Conservation (phyloP, 805 yeast genomes). For the Kodamaea hsintzibuensis region DNA sequence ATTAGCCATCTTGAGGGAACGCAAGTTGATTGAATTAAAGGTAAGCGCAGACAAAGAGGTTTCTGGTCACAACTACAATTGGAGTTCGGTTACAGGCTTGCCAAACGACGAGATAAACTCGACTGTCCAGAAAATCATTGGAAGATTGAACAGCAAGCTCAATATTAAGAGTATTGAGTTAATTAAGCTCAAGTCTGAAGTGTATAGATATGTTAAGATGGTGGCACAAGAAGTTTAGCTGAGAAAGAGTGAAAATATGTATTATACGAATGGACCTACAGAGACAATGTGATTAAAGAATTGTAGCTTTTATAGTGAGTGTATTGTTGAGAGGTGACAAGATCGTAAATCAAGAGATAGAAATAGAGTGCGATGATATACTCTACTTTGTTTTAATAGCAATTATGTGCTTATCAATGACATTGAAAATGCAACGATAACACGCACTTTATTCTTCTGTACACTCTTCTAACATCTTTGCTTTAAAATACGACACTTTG, state of each 20-base stretch:
- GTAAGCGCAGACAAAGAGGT: conserved; percentile 8
- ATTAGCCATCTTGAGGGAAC: conserved; percentile 36
- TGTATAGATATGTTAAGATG: conserved; percentile 44
- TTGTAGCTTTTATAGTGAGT: no score
- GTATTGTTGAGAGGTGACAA: no score
- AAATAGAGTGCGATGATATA: no score
- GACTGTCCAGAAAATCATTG: conserved; percentile 36
- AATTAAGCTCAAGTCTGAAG: conserved; percentile 37
- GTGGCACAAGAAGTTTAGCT: conserved; percentile 29
- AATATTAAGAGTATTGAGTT: conserved; percentile 39
- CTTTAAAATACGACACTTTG: neutral
- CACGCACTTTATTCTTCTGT: no score
- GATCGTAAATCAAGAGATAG: no score
- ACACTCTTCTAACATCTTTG: neutral
- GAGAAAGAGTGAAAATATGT: neutral
- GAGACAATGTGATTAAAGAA: neutral
- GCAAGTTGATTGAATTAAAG: conserved; percentile 8
- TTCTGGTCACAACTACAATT: conserved; percentile 19
- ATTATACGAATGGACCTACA: neutral
- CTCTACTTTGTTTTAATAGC: no score
- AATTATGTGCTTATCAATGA: no score
- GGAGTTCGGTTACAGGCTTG: conserved; percentile 40
- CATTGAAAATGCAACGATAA: no score
- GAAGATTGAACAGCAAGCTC: conserved; percentile 43
- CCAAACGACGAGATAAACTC: conserved; percentile 34